Percentiles rank a stretch among this genome's conserved stretches.
Conservation (phyloP, 495 filamentous ascomycete species). For the Penicillium robsamsonii region DNA sequence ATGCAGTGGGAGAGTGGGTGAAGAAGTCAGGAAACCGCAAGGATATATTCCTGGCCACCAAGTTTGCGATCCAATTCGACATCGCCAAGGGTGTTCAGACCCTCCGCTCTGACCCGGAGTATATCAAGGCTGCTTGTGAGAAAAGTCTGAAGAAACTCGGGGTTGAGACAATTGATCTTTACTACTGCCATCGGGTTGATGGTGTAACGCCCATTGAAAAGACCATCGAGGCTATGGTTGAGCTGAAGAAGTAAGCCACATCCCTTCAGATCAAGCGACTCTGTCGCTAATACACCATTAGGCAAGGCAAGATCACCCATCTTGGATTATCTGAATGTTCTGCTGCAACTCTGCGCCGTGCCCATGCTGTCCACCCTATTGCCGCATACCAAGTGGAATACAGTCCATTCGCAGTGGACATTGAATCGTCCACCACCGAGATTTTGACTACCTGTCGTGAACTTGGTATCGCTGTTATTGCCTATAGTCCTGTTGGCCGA, state of each 20-base stretch:
- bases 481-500: constrained; percentile 61
- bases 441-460: constrained; percentile 57
- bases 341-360: constrained; percentile 58
- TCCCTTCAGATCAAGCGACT: background rate
- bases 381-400: constrained; percentile 65
- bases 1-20: constrained; percentile 58
- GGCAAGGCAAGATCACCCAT: constrained; percentile 55
- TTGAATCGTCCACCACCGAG: constrained; percentile 48
- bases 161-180: constrained; percentile 57
- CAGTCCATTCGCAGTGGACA: constrained; percentile 56
- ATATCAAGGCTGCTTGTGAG: constrained; percentile 50
- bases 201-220: constrained; percentile 50
- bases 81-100: constrained; percentile 6
- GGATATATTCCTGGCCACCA: constrained; percentile 58
- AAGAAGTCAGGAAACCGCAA: constrained; percentile 50
- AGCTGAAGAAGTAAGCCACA: constrained; percentile 44
- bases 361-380: constrained; percentile 58
- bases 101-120: constrained; percentile 52
- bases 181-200: constrained; percentile 50
- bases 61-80: constrained; percentile 44
- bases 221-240: constrained; percentile 59
- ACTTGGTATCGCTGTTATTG: constrained; percentile 60
- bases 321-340: constrained; percentile 58
- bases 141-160: constrained; percentile 53
- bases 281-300: constrained; percentile 9